Conservation (phyloP, 2,329 filamentous ascomycete species). For the Apiospora aurea region DNA sequence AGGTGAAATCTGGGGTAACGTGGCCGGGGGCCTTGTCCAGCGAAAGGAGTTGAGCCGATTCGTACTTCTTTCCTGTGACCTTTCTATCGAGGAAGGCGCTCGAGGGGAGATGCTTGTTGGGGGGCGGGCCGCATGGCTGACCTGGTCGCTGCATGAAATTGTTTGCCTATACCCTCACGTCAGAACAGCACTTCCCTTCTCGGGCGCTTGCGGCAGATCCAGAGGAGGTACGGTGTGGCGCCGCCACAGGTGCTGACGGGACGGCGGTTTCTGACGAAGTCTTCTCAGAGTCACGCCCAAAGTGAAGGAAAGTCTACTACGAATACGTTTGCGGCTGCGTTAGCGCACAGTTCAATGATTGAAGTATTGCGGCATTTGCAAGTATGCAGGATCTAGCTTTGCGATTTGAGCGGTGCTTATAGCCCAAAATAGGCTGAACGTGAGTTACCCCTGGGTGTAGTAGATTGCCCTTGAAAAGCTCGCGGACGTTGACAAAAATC, state of each 20-base stretch:
- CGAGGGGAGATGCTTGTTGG: background rate
- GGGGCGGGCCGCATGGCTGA: background rate
- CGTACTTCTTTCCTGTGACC: background rate
- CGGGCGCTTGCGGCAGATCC: background rate
- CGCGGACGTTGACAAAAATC: background rate
- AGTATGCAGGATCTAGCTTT: background rate
- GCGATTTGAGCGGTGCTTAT: background rate
- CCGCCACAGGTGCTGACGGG: no score
- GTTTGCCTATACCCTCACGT: background rate
- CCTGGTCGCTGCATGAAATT: background rate
- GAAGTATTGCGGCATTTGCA: background rate
- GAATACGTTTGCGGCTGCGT: background rate
- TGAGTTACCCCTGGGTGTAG: background rate
- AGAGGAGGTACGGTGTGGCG: background rate
- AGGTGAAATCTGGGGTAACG: conserved; percentile 3
- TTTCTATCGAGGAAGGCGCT: background rate
- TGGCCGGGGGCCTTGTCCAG: background rate
- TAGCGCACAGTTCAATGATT: background rate
- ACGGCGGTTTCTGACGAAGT: background rate
- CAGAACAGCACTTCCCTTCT: background rate
- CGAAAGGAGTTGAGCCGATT: conserved; percentile 15
- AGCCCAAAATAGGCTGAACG: background rate
- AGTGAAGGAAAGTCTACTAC: background rate
- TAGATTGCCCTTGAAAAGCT: background rate
- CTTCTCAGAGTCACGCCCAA: background rate